These are phyloP conservation scores for Aspergillus ruber DNA, from an alignment of 2,329 filamentous ascomycete genomes.

Conservation along the genomic window DNA sequence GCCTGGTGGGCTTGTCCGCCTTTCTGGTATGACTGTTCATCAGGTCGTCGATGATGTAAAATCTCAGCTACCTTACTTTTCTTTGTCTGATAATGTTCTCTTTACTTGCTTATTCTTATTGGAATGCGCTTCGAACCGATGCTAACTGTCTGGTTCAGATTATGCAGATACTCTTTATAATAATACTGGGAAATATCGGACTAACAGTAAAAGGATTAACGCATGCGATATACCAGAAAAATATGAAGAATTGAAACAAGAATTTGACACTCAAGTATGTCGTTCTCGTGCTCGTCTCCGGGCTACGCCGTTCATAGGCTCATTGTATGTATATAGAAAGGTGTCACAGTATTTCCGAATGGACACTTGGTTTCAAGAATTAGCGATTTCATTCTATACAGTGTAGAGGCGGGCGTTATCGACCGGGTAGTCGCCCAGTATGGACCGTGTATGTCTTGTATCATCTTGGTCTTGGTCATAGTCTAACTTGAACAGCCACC, in stretches of 20 bases:
- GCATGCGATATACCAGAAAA: slow-evolving; percentile 91
- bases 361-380: slow-evolving; percentile 91
- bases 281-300: slow-evolving; percentile 20
- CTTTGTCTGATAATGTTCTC: slow-evolving; percentile 59
- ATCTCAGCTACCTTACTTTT: slow-evolving; percentile 95
- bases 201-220: slow-evolving; percentile 62
- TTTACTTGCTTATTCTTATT: neutral
- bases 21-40: slow-evolving; percentile 63
- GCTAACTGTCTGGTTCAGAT: slow-evolving; percentile 17
- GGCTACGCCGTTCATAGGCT: slow-evolving; percentile 30
- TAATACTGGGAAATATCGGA: neutral
- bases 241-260: slow-evolving; percentile 69
- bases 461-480: slow-evolving; percentile 3
- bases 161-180: slow-evolving; percentile 1
- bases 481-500: slow-evolving; percentile 57
- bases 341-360: slow-evolving; percentile 83
- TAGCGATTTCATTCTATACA: slow-evolving; percentile 99
- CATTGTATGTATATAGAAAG: slow-evolving; percentile 59
- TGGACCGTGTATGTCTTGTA: slow-evolving; percentile 74
- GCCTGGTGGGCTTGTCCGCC: slow-evolving; percentile 57
- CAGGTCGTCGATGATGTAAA: slow-evolving; percentile 93
- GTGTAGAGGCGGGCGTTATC: slow-evolving; percentile 89
- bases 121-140: slow-evolving; percentile 5
- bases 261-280: slow-evolving; percentile 83
- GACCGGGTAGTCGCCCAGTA: slow-evolving; percentile 79